phyloP scores from a whole-genome alignment of 108 stramenopile species.

The Cyclostephanos tholiformis region DNA sequence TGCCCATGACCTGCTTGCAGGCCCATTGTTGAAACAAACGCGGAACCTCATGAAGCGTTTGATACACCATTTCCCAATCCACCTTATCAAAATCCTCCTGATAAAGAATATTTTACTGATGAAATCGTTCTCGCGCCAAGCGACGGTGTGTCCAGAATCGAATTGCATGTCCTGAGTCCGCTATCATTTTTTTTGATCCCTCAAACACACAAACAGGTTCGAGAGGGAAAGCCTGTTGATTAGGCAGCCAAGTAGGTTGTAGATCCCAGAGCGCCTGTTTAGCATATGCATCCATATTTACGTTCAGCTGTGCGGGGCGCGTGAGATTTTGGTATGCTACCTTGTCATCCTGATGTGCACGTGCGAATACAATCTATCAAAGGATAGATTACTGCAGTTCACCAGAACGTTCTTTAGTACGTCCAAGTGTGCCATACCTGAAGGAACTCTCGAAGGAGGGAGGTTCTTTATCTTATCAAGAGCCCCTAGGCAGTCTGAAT shows the following conservation, averaged over 20 bases:
- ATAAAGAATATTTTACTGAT: neutral
- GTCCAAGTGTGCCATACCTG: slow-evolving; percentile 11
- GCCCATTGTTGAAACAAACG: slow-evolving; percentile 11
- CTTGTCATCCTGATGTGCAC: slow-evolving; percentile 30
- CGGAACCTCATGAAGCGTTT: neutral
- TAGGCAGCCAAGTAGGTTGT: neutral
- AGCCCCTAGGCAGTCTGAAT: slow-evolving; percentile 31
- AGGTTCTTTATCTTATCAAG: neutral
- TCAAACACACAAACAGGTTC: slow-evolving; percentile 18
- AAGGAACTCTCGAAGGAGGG: slow-evolving; percentile 3
- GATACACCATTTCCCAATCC: neutral
- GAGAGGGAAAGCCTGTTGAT: slow-evolving; percentile 15
- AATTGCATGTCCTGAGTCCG: slow-evolving; percentile 1
- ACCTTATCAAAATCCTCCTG: neutral
- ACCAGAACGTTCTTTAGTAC: slow-evolving; percentile 20
- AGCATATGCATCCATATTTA: neutral
- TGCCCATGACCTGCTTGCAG: slow-evolving; percentile 10
- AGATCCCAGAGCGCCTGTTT: slow-evolving; percentile 7
- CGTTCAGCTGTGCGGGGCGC: slow-evolving; percentile 13
- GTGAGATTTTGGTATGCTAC: neutral
- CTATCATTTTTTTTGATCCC: slow-evolving; percentile 9
- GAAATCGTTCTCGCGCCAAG: neutral
- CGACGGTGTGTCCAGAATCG: slow-evolving; percentile 8
- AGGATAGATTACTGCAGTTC: slow-evolving; percentile 9
- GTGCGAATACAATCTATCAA: slow-evolving; percentile 6